Evolutionary conservation across 2,329 filamentous ascomycete genomes (phyloP).

Genomic region (Paecilomyces niveus): DNA sequence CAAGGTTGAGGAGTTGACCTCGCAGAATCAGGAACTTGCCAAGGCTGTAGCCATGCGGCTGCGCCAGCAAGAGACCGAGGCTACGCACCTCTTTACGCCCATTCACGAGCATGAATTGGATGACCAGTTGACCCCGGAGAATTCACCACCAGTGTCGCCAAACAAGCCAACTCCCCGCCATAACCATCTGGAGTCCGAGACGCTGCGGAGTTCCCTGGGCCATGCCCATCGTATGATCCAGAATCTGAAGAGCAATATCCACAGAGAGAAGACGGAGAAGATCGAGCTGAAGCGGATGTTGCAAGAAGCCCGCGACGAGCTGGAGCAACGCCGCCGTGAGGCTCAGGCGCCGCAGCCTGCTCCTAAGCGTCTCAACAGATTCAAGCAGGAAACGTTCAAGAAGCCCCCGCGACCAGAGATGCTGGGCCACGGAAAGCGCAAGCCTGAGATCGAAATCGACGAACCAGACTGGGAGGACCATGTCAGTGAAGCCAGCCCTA

Average conservation of each 20-base stretch:
- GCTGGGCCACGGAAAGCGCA: constrained; percentile 66
- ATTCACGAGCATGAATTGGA: constrained; percentile 59
- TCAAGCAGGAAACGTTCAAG: constrained; percentile 55
- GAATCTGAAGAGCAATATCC: constrained; percentile 86
- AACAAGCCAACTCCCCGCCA: constrained; percentile 88
- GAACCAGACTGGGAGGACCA: constrained; percentile 91
- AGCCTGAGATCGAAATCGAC: constrained; percentile 71
- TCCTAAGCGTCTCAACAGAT: constrained; percentile 13
- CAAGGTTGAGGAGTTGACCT: constrained; percentile 79
- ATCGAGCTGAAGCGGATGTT: constrained; percentile 90
- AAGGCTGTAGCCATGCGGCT: constrained; percentile 71
- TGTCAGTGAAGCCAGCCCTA: constrained; percentile 52
- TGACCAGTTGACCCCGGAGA: constrained; percentile 71
- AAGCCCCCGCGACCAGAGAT: constrained; percentile 66
- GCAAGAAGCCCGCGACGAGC: constrained; percentile 87
- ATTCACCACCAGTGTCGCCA: constrained; percentile 84
- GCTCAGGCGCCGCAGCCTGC: constrained; percentile 37
- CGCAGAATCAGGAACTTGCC: constrained; percentile 86
- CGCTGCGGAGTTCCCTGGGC: constrained; percentile 83
- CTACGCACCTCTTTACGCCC: constrained; percentile 48
- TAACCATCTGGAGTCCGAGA: constrained; percentile 88
- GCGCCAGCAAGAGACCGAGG: constrained; percentile 57
- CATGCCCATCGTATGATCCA: constrained; percentile 97
- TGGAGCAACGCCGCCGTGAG: constrained; percentile 60
- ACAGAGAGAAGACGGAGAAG: constrained; percentile 98